These are phyloP conservation scores for Lentinula detonsa DNA, from an alignment of 768 basidiomycete genomes.

Conservation along the genomic window DNA sequence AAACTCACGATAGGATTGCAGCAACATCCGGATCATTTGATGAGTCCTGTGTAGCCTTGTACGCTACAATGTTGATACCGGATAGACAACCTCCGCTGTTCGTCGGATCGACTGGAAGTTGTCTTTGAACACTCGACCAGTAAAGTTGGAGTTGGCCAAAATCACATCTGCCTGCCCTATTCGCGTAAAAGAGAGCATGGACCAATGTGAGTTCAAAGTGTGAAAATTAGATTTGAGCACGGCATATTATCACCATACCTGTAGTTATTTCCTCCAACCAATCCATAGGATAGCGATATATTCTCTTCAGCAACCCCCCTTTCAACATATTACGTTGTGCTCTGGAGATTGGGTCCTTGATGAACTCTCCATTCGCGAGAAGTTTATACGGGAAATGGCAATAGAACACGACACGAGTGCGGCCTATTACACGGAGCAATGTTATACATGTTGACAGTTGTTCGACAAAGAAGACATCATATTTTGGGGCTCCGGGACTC, in stretches of 20 bases:
- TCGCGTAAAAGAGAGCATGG: background rate
- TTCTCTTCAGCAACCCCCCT: constrained; percentile 52
- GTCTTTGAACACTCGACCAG: constrained; percentile 69
- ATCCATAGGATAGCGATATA: constrained; percentile 90
- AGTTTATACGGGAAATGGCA: constrained; percentile 98
- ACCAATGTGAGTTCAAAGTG: background rate
- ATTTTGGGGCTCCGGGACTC: constrained; percentile 34
- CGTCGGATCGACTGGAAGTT: constrained; percentile 66
- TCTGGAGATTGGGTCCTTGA: constrained; percentile 43
- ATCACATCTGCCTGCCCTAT: constrained; percentile 86
- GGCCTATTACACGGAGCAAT: constrained; percentile 58
- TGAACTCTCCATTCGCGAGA: constrained; percentile 61
- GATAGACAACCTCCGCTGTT: constrained; percentile 79
- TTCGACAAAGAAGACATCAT: constrained; percentile 92
- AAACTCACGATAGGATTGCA: constrained; percentile 53
- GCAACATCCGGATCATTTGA: constrained; percentile 45
- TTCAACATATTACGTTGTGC: constrained; percentile 20
- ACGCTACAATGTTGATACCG: constrained; percentile 85
- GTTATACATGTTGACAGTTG: constrained; percentile 93
- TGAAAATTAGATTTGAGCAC: background rate
- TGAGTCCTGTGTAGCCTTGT: constrained; percentile 36
- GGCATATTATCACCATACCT: constrained; percentile 38
- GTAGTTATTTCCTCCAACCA: constrained; percentile 87
- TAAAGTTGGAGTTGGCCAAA: constrained; percentile 89
- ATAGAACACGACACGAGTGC: constrained; percentile 90